Base-by-base conservation (phyloP, 768 basidiomycete genomes). In the Stropharia rugosoannulata region DNA sequence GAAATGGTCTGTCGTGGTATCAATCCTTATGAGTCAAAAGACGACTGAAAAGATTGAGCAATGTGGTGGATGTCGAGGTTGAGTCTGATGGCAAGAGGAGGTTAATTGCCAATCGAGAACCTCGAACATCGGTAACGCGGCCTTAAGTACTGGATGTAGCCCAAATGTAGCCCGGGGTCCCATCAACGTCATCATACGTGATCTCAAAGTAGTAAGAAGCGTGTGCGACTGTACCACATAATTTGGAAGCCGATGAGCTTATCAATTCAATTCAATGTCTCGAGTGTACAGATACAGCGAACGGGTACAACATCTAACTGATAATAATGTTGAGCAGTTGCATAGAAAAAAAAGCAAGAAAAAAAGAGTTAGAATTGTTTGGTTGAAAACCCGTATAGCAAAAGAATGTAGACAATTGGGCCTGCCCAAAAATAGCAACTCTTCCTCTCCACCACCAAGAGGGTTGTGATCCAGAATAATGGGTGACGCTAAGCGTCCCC, bases 401-500 rank as follows among this genome's bases (percentile, higher is more conserved):
- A 60, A 52, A 39, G 37, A 59, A 58, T 47, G 40, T 46, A 50
- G 36, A 49, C 38, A 43, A 59, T 60, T 59, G 65, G 63, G 60
- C 59, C 63, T 51, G 63, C 65, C 60, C 60, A 62, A 57, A 43
- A 46, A 59, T 42, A 55, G 43, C 54, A 35, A 42, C 59, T 59
- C 56, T 55, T 62, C 49, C 52, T 53, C 45, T 54, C 38, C 55
- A 51, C 61, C 57, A 45, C 54, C 54, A 54, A 57, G 40, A 54
- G 52, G 51, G 59, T 45, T 51, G 41, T 49, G 46, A 59, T 59
- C 48, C 54, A 19, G 38, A 54, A 47, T 47, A 37, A 37, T 32
- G 42, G 49, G 53, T 39, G 46, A 58, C 57, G 51, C 79, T 75
- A 90, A 65, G 80, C 87, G 59, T 72, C 73, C 63, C 79, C 83